These are phyloP conservation scores for Botrytis porri DNA, from an alignment of 2,329 filamentous ascomycete species.

Conservation along the genomic window DNA sequence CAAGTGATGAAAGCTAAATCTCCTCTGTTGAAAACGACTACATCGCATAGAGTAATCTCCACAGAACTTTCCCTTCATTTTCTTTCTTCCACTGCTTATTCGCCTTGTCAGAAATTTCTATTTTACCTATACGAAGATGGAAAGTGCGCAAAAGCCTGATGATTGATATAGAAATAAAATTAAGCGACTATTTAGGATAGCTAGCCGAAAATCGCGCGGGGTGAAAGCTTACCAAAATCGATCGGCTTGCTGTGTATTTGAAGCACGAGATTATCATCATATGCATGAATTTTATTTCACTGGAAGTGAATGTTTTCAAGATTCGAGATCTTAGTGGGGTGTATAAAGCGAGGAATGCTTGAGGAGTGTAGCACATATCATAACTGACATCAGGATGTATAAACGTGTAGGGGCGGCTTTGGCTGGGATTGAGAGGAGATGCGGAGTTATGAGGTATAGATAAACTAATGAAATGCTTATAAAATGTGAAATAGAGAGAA, in stretches of 20 bases:
- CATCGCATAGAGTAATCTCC: no score
- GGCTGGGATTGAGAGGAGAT: not conserved
- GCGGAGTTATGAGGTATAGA: not conserved
- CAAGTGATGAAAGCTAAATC: no score
- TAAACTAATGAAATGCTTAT: not conserved
- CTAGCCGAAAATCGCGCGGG: not conserved
- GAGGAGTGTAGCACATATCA: not conserved
- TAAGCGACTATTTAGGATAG: not conserved
- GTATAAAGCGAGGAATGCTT: not conserved
- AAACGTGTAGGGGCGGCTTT: no score
- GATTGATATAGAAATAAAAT: not conserved
- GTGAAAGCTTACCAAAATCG: not conserved
- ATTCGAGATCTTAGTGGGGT: rapidly evolving
- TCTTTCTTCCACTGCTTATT: no score
- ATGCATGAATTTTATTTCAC: rapidly evolving
- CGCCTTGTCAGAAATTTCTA: no score
- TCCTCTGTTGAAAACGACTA: no score
- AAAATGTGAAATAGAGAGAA: no score
- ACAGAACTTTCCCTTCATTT: not conserved
- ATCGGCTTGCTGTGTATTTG: not conserved
- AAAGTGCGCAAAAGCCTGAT: not conserved
- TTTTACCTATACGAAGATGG: not conserved
- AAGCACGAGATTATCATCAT: not conserved
- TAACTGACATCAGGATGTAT: not conserved
- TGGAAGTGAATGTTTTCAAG: not conserved